These are phyloP conservation scores for Diutina pseudorugosa DNA, from an alignment of 1,139 yeast genomes.

Conservation along the genomic window DNA sequence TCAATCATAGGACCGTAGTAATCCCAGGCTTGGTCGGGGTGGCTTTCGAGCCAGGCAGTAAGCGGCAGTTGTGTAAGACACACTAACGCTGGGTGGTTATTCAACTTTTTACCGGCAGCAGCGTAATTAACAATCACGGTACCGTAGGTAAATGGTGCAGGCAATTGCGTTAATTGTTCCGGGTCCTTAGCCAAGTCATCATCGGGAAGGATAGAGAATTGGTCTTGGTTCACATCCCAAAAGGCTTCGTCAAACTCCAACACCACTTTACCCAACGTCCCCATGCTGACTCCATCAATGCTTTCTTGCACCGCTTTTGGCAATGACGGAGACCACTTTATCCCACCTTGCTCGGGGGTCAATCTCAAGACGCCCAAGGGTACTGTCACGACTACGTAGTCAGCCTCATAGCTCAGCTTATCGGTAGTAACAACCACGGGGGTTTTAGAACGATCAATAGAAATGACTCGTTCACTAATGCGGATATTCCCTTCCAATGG, in stretches of 20 bases:
- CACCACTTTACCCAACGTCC: constrained; percentile 66
- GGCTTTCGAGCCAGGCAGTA: constrained; percentile 36
- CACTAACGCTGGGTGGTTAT: constrained; percentile 34
- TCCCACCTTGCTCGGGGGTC: constrained; percentile 18
- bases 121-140: constrained; percentile 21
- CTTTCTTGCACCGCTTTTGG: constrained; percentile 36
- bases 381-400: constrained; percentile 55
- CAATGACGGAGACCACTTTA: constrained; percentile 49
- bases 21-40: constrained; percentile 27
- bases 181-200: constrained; percentile 7
- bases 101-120: constrained; percentile 8
- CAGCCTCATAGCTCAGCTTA: constrained; percentile 18
- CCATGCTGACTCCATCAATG: constrained; percentile 44
- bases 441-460: constrained; percentile 16
- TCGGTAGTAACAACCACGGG: constrained; percentile 28
- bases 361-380: constrained; percentile 58
- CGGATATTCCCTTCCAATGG: neutral
- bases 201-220: constrained; percentile 36
- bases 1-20: constrained; percentile 26
- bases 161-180: constrained; percentile 7
- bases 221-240: constrained; percentile 50
- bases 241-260: constrained; percentile 57
- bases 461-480: neutral
- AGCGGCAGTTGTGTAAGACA: constrained; percentile 60
- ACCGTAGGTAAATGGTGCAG: constrained; percentile 20